A percentile compares a stretch with the other conserved stretches of the same genome.
These are phyloP conservation scores for Ophiostoma piceae DNA, from an alignment of 2,329 filamentous ascomycete genomes.

Conservation along the genomic window DNA sequence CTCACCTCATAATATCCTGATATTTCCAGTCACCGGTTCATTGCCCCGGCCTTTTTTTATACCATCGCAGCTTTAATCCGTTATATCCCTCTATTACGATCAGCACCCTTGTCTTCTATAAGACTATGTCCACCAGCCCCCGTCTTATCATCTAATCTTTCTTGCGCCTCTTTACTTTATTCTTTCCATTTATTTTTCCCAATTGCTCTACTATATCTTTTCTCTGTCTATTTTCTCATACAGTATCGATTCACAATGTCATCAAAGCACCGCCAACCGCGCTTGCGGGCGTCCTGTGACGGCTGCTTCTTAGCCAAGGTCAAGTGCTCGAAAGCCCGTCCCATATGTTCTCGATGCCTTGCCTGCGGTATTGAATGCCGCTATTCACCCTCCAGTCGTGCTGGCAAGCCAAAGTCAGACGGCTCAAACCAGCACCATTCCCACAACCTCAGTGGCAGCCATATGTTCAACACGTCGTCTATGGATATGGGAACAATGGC, in stretches of 20 bases:
- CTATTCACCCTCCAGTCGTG: conserved; percentile 49
- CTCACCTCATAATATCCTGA: neutral
- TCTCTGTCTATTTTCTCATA: conserved; percentile 20
- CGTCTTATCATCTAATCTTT: neutral
- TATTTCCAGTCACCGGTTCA: neutral
- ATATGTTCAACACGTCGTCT: conserved; percentile 9
- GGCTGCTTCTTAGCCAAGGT: conserved; percentile 53
- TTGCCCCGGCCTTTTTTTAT: neutral
- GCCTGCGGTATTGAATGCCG: conserved; percentile 46
- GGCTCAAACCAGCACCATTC: conserved; percentile 29
- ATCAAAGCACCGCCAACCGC: conserved; percentile 31
- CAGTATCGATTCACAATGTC: conserved; percentile 24
- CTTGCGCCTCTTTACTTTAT: neutral
- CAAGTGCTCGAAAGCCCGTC: conserved; percentile 51
- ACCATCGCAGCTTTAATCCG: neutral
- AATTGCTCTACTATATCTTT: neutral
- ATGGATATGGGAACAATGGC: conserved; percentile 19
- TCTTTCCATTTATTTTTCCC: neutral
- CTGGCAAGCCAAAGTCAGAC: conserved; percentile 46
- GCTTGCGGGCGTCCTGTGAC: conserved; percentile 43
- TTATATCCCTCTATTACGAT: neutral
- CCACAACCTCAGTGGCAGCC: neutral
- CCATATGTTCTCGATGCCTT: conserved; percentile 49
- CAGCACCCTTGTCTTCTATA: conserved; percentile 14
- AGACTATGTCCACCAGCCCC: conserved; percentile 13